Evolutionary conservation across 2,329 filamentous ascomycete species (phyloP).

Genomic region (Penicillium sp.): DNA sequence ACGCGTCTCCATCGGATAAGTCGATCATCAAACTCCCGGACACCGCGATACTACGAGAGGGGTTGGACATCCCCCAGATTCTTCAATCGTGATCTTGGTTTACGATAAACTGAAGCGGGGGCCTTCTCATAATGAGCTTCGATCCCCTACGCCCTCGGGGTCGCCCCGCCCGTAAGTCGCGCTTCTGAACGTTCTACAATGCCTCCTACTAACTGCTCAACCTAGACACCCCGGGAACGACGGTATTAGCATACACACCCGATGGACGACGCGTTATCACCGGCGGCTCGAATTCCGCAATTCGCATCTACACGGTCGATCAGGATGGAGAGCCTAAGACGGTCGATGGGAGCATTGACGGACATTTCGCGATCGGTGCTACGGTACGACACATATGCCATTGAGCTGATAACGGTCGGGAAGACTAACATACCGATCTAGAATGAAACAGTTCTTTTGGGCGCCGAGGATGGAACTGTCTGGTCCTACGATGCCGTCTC

Average conservation of each 20-base stretch:
- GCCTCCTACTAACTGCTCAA: slow-evolving; percentile 11
- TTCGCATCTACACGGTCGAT: slow-evolving; percentile 88
- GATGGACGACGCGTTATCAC: slow-evolving; percentile 86
- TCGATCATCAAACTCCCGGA: slow-evolving; percentile 10
- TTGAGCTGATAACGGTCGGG: neutral
- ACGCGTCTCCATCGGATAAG: slow-evolving; percentile 25
- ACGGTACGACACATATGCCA: slow-evolving; percentile 50
- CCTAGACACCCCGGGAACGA: slow-evolving; percentile 78
- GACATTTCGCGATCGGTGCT: slow-evolving; percentile 77
- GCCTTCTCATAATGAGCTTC: slow-evolving; percentile 33
- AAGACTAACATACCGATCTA: slow-evolving; percentile 30
- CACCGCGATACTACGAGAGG: slow-evolving; percentile 1
- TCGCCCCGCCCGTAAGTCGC: slow-evolving; percentile 51
- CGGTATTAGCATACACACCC: slow-evolving; percentile 85
- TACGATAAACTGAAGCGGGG: neutral
- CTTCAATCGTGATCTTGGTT: slow-evolving; percentile 1
- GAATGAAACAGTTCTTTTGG: slow-evolving; percentile 83
- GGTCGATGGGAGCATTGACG: slow-evolving; percentile 86
- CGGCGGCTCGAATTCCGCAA: slow-evolving; percentile 89
- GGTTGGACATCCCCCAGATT: slow-evolving; percentile 12
- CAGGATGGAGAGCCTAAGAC: slow-evolving; percentile 91
- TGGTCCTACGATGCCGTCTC: slow-evolving; percentile 83
- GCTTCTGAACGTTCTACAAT: neutral
- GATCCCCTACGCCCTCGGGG: slow-evolving; percentile 42
- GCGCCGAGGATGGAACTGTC: slow-evolving; percentile 93